Evolutionary conservation across 805 yeast genomes (phyloP).

Genomic region (Kodamaea jinghongensis): DNA sequence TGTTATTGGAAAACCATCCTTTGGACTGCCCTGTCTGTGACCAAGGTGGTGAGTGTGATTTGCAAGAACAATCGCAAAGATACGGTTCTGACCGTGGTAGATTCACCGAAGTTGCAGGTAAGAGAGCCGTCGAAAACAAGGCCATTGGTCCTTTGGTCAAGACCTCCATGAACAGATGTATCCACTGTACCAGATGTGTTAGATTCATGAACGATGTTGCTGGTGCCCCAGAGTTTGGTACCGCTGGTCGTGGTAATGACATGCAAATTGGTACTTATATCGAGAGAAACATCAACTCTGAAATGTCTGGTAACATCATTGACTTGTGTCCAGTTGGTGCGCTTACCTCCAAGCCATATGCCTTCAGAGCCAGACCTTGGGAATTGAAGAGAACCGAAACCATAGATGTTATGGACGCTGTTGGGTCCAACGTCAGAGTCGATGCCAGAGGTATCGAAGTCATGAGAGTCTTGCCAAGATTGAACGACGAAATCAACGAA

Average conservation of each 20-base stretch:
- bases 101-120: constrained; percentile 76
- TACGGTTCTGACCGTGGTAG: constrained; percentile 87
- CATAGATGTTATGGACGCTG: constrained; percentile 77
- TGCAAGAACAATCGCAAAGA: constrained; percentile 82
- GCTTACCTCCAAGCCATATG: constrained; percentile 83
- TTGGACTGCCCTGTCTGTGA: constrained; percentile 91
- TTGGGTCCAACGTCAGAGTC: constrained; percentile 80
- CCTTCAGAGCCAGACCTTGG: constrained; percentile 94
- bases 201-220: constrained; percentile 88
- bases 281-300: constrained; percentile 79
- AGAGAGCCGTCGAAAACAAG: constrained; percentile 87
- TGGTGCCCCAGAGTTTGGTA: constrained; percentile 89
- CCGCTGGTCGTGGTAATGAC: constrained; percentile 88
- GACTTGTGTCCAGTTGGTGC: constrained; percentile 94
- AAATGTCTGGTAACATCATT: constrained; percentile 80
- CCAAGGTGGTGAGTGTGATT: constrained; percentile 93
- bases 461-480: constrained; percentile 81
- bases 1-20: constrained; percentile 85
- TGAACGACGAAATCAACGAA: constrained; percentile 83
- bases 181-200: constrained; percentile 89
- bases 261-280: constrained; percentile 89
- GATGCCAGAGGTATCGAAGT: constrained; percentile 87
- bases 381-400: constrained; percentile 87
- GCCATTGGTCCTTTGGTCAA: constrained; percentile 86
- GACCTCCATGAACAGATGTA: constrained; percentile 90